A percentile compares a stretch with the other conserved stretches of the same genome.
phyloP scores from a whole-genome alignment of 1,284 basidiomycete species.

The Cutaneotrichosporon curvatum region DNA sequence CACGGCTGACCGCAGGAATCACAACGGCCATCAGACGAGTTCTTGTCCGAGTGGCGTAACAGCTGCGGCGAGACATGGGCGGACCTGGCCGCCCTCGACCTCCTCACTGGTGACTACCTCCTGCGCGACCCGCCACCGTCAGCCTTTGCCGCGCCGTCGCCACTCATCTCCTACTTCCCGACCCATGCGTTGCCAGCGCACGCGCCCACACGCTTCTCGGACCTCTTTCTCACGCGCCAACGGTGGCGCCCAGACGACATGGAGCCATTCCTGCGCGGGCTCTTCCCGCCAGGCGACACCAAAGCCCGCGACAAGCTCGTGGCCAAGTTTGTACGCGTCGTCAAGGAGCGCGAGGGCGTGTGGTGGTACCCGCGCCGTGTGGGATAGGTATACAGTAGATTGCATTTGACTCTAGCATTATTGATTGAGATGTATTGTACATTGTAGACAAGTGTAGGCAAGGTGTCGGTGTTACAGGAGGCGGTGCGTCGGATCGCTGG shows the following conservation, averaged over 20 bases:
- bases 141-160: conserved; percentile 20
- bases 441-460: neutral
- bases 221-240: conserved; percentile 69
- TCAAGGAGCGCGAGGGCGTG: conserved; percentile 57
- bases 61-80: conserved; percentile 69
- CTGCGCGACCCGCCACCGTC: conserved; percentile 21
- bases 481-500: neutral
- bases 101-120: conserved; percentile 63
- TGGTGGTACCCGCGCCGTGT: conserved; percentile 43
- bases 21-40: conserved; percentile 46
- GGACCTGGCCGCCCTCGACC: conserved; percentile 52
- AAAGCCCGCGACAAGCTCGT: conserved; percentile 81
- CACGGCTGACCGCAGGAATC: conserved; percentile 52
- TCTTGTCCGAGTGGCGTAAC: conserved; percentile 61
- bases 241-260: conserved; percentile 76
- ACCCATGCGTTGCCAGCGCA: conserved; percentile 62
- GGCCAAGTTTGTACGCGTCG: conserved; percentile 72
- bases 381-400: conserved; percentile 10
- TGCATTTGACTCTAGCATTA: neutral
- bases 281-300: conserved; percentile 59
- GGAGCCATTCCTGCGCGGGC: conserved; percentile 66
- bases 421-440: neutral
- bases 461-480: too few species aligned
- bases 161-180: conserved; percentile 61
- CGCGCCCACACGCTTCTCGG: conserved; percentile 67